Conservation (phyloP, 192 early-diverging fungal species). For the Backusella morwellensis region DNA sequence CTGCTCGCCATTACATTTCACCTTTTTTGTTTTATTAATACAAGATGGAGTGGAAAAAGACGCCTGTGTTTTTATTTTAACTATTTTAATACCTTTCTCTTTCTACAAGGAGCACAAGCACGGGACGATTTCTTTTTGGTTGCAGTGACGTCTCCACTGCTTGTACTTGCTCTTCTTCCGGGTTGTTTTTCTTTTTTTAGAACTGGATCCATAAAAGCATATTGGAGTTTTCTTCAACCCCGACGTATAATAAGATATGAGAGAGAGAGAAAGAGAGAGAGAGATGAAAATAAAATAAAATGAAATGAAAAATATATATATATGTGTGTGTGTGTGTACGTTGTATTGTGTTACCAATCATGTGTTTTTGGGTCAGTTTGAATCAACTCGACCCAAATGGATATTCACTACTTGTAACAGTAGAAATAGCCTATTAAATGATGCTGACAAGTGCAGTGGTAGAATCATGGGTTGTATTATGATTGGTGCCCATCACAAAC, state of each 20-base stretch:
- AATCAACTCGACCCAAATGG: background rate
- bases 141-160: background rate
- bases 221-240: background rate
- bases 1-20: slow-evolving; percentile 23
- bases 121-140: slow-evolving; percentile 9
- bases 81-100: slow-evolving; percentile 19
- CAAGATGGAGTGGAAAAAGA: background rate
- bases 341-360: background rate
- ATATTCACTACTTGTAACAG: too few species aligned
- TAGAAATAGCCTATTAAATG: too few species aligned
- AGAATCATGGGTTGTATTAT: too few species aligned
- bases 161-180: background rate
- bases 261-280: background rate
- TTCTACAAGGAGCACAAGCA: slow-evolving; percentile 21
- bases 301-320: background rate
- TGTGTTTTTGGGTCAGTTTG: background rate
- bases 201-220: background rate
- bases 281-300: background rate
- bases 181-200: background rate
- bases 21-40: background rate
- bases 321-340: too few species aligned
- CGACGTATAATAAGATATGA: background rate
- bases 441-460: too few species aligned
- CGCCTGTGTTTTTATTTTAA: background rate
- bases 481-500: too few species aligned